A percentile compares a stretch with the other conserved stretches of the same genome.
Conservation (phyloP, 1,139 yeast genomes). For the Pneumocystis oryctolagi region DNA sequence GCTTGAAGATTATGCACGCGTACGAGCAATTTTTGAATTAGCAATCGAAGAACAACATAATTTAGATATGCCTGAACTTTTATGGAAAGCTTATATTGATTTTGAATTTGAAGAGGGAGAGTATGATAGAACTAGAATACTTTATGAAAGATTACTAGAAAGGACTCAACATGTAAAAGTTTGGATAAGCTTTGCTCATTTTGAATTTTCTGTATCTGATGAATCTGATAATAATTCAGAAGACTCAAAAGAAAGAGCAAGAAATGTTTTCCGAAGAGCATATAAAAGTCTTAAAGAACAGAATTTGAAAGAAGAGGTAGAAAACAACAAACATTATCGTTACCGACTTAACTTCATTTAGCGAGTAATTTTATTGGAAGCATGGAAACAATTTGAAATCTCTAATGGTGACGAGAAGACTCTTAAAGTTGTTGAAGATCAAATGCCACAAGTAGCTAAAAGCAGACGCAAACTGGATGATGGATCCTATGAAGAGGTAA, state of each 20-base stretch:
- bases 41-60: constrained; percentile 24
- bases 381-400: constrained; percentile 52
- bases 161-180: constrained; percentile 28
- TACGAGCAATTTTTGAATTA: constrained; percentile 44
- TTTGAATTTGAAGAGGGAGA: constrained; percentile 46
- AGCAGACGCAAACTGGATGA: constrained; percentile 32
- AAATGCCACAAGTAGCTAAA: constrained; percentile 45
- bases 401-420: constrained; percentile 41
- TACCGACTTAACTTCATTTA: constrained; percentile 30
- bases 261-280: constrained; percentile 29
- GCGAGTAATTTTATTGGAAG: constrained; percentile 43
- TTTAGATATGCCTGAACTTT: constrained; percentile 23
- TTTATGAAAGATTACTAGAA: constrained; percentile 35
- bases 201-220: constrained; percentile 44
- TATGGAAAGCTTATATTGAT: constrained; percentile 42
- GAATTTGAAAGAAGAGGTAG: constrained; percentile 35
- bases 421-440: constrained; percentile 27
- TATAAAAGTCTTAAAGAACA: constrained; percentile 29
- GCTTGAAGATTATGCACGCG: constrained; percentile 56
- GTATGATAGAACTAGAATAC: constrained; percentile 40
- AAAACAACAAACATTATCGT: constrained; percentile 34
- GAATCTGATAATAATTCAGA: constrained; percentile 24
- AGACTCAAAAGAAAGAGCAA: constrained; percentile 36
- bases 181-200: constrained; percentile 39
- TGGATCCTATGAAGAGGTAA: constrained; percentile 40